Conservation (phyloP, 2,329 filamentous ascomycete species). For the Fonsecaea pugnacius region DNA sequence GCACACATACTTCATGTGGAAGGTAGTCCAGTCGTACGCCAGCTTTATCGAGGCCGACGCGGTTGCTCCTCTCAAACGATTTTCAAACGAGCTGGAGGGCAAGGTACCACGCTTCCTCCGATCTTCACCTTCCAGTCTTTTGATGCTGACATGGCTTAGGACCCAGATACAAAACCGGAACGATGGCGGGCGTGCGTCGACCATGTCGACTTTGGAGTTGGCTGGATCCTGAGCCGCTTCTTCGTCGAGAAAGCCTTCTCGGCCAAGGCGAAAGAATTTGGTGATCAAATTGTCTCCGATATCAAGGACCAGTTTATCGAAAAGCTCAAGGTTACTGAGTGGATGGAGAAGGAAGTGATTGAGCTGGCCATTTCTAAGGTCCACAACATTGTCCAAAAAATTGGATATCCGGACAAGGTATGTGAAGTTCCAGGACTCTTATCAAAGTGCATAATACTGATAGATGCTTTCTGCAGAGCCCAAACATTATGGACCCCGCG, state of each 20-base stretch:
- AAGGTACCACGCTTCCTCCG: conserved; percentile 42
- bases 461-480: conserved; percentile 47
- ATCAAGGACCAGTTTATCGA: conserved; percentile 70
- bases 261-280: conserved; percentile 67
- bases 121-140: neutral
- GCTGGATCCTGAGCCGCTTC: conserved; percentile 72
- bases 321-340: conserved; percentile 62
- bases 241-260: conserved; percentile 69
- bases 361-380: conserved; percentile 67
- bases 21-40: conserved; percentile 60
- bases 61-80: conserved; percentile 63
- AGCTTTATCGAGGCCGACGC: conserved; percentile 62
- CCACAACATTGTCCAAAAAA: conserved; percentile 69
- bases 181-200: conserved; percentile 69
- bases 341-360: conserved; percentile 68
- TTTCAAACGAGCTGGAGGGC: conserved; percentile 65
- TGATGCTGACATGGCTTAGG: conserved; percentile 37
- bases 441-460: neutral
- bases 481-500: conserved; percentile 64
- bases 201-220: conserved; percentile 62
- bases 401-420: conserved; percentile 65
- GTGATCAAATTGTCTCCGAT: conserved; percentile 71
- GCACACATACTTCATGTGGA: conserved; percentile 68
- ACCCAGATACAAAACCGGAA: conserved; percentile 65
- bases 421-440: neutral